A percentile compares a stretch with the other conserved stretches of the same genome.
Conservation (phyloP, 768 basidiomycete species). For the Inosperma sp. region DNA sequence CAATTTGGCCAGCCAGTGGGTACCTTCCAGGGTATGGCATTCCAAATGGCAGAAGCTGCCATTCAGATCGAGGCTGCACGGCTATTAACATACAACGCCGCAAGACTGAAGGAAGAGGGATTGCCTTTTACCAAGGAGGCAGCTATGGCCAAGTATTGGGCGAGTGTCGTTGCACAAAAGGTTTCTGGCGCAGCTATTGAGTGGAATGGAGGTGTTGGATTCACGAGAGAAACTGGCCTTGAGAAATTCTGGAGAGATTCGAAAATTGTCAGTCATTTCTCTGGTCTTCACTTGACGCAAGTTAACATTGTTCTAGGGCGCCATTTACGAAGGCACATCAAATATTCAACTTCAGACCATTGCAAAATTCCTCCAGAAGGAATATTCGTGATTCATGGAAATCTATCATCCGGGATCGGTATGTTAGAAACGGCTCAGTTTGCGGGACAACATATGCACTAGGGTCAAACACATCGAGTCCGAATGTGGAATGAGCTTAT, state of each 20-base stretch:
- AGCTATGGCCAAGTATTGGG: conserved; percentile 96
- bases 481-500: no score
- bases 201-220: conserved; percentile 93
- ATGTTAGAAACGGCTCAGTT: no score
- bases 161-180: conserved; percentile 82
- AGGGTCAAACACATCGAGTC: no score
- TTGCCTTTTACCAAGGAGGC: conserved; percentile 85
- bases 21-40: conserved; percentile 93
- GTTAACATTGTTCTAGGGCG: conserved; percentile 49
- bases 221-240: conserved; percentile 89
- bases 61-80: conserved; percentile 87
- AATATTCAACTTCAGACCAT: conserved; percentile 98
- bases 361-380: conserved; percentile 84
- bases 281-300: not conserved
- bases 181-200: conserved; percentile 91
- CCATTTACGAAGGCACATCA: conserved; percentile 93
- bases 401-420: no score
- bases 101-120: conserved; percentile 90
- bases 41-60: conserved; percentile 89
- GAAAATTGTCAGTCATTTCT: conserved; percentile 68
- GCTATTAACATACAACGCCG: conserved; percentile 93
- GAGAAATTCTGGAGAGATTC: conserved; percentile 98
- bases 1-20: conserved; percentile 95
- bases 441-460: no score
- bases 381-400: conserved; percentile 51